phyloP scores from a whole-genome alignment of 139 green algal species.

The Volvox africanus region DNA sequence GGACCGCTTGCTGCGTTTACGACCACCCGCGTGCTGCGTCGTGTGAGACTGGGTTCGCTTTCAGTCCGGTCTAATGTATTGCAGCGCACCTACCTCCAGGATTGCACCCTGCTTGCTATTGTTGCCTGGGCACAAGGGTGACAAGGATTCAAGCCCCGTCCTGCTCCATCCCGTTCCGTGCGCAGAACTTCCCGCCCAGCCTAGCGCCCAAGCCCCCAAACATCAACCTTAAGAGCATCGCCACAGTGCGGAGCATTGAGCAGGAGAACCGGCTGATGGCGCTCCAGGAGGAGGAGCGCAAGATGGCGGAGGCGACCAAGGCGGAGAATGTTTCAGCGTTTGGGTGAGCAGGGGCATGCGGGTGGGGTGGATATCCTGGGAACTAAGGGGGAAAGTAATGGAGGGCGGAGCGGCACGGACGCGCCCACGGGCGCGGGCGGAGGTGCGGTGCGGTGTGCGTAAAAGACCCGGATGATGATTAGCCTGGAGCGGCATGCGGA shows the following conservation, averaged over 20 bases:
- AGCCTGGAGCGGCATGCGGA: too few species aligned
- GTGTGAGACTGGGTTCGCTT: neutral
- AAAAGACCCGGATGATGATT: too few species aligned
- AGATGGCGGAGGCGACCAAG: neutral
- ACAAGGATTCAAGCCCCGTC: neutral
- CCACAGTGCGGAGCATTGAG: neutral
- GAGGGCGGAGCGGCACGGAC: too few species aligned
- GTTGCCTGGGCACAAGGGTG: neutral
- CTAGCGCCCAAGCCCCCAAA: slow-evolving; percentile 15
- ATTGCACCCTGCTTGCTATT: neutral
- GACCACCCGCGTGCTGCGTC: neutral
- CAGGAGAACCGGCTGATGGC: slow-evolving; percentile 21
- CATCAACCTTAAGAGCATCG: neutral
- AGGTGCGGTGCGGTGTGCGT: too few species aligned
- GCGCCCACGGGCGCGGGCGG: too few species aligned
- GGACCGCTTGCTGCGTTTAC: neutral
- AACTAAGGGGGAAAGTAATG: too few species aligned
- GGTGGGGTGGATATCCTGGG: neutral
- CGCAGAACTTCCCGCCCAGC: neutral
- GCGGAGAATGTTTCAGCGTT: neutral
- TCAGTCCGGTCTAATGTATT: too few species aligned
- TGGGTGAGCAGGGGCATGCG: neutral
- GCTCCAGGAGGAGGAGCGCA: slow-evolving; percentile 17
- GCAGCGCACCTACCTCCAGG: neutral
- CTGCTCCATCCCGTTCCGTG: neutral